These are phyloP conservation scores for Penicillium egyptiacum DNA, from an alignment of 495 filamentous ascomycete genomes.

Conservation along the genomic window DNA sequence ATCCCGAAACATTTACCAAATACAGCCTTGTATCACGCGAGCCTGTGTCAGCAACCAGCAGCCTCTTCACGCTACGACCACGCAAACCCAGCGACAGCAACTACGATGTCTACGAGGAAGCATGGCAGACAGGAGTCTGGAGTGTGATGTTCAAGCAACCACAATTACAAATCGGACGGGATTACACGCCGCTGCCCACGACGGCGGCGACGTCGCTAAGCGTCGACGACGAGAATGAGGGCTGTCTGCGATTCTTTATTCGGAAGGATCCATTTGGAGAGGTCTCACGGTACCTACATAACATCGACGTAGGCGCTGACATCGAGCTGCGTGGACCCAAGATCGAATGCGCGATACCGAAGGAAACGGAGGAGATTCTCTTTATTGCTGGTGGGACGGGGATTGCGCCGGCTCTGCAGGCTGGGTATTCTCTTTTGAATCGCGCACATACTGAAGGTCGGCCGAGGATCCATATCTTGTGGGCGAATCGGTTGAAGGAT, in stretches of 20 bases:
- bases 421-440: conserved; percentile 58
- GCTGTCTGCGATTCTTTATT: conserved; percentile 55
- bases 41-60: conserved; percentile 69
- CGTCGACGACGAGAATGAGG: conserved; percentile 37
- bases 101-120: conserved; percentile 46
- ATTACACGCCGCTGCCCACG: conserved; percentile 84
- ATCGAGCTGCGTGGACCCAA: conserved; percentile 79
- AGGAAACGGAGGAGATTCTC: conserved; percentile 57
- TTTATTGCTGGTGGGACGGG: conserved; percentile 94
- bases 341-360: conserved; percentile 63
- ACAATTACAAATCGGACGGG: conserved; percentile 80
- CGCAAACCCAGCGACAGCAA: conserved; percentile 39
- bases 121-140: conserved; percentile 67
- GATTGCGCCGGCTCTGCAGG: conserved; percentile 86
- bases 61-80: conserved; percentile 69
- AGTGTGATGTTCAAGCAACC: conserved; percentile 93
- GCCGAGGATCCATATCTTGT: conserved; percentile 61
- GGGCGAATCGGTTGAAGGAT: conserved; percentile 61
- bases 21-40: conserved; percentile 66
- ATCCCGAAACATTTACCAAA: conserved; percentile 62
- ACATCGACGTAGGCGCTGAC: conserved; percentile 55
- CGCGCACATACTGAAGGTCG: conserved; percentile 25
- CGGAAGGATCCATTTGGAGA: conserved; percentile 56
- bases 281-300: conserved; percentile 68
- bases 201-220: conserved; percentile 21